Conservation (phyloP, 352 stramenopile species). For the Plasmopara viticola region DNA sequence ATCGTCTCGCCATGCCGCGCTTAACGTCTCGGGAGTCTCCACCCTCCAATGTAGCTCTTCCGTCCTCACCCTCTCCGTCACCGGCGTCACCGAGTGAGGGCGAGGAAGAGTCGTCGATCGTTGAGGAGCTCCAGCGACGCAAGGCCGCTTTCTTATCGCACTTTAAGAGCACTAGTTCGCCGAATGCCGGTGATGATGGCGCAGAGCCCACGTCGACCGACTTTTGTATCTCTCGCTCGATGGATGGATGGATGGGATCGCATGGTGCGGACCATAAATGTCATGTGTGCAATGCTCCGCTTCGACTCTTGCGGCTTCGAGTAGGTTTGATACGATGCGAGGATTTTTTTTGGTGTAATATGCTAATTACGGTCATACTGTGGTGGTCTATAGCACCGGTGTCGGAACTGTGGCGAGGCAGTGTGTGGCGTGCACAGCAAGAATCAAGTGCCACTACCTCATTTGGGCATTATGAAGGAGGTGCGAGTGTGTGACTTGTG, state of each 20-base stretch:
- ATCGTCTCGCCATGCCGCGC: constrained; percentile 25
- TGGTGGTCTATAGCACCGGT: constrained; percentile 39
- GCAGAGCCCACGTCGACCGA: constrained; percentile 9
- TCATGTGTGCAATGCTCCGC: constrained; percentile 54
- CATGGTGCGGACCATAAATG: constrained; percentile 43
- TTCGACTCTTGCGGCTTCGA: constrained; percentile 43
- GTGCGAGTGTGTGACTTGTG: constrained; percentile 72
- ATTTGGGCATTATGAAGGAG: constrained; percentile 67
- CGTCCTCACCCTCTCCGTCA: constrained; percentile 8
- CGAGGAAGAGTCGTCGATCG: constrained; percentile 26
- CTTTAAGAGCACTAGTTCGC: constrained; percentile 28
- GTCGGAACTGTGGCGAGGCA: constrained; percentile 52
- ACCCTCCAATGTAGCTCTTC: constrained; percentile 9
- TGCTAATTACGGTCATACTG: no score
- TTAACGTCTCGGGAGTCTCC: constrained; percentile 15
- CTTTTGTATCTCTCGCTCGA: constrained; percentile 12
- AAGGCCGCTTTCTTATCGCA: constrained; percentile 46
- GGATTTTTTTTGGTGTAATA: constrained; percentile 2
- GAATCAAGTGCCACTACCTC: constrained; percentile 68
- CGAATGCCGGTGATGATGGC: constrained; percentile 9
- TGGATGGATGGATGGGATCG: constrained; percentile 10
- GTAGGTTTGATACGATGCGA: constrained; percentile 27
- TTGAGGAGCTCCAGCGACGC: constrained; percentile 34
- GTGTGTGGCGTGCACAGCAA: constrained; percentile 73
- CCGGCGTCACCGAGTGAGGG: constrained; percentile 13